Percentiles rank a stretch among this genome's conserved stretches.
phyloP scores from a whole-genome alignment of 2,329 filamentous ascomycete genomes.

The Penicillium capsulatum region DNA sequence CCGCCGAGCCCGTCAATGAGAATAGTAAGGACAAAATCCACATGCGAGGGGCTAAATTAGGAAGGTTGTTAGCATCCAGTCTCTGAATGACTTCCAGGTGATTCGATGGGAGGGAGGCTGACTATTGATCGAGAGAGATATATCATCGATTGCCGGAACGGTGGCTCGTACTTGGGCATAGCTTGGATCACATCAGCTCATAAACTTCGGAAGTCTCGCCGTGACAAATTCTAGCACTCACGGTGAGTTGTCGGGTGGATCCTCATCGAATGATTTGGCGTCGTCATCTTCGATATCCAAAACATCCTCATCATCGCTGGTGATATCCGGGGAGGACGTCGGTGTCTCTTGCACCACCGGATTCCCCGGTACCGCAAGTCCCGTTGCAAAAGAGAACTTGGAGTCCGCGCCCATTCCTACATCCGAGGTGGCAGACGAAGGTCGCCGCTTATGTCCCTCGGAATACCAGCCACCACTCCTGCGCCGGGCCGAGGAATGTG shows the following conservation, averaged over 20 bases:
- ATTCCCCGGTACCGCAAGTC: slow-evolving; percentile 26
- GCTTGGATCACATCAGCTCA: slow-evolving; percentile 8
- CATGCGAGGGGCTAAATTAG: slow-evolving; percentile 66
- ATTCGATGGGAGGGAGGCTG: no score
- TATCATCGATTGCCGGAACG: slow-evolving; percentile 71
- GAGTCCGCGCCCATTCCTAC: slow-evolving; percentile 32
- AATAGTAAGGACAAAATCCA: slow-evolving; percentile 78
- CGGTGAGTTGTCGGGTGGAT: slow-evolving; percentile 35
- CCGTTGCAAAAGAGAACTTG: slow-evolving; percentile 31
- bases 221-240: slow-evolving; percentile 7
- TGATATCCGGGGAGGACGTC: slow-evolving; percentile 20
- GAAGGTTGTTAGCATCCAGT: no score
- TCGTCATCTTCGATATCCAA: slow-evolving; percentile 33
- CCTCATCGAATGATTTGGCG: slow-evolving; percentile 29
- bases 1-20: slow-evolving; percentile 66
- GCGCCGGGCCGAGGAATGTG: slow-evolving; percentile 14
- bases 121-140: slow-evolving; percentile 72
- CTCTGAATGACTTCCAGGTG: no score
- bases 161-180: slow-evolving; percentile 78
- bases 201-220: background rate
- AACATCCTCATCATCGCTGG: slow-evolving; percentile 20
- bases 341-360: slow-evolving; percentile 22
- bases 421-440: slow-evolving; percentile 29
- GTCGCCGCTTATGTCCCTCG: slow-evolving; percentile 18
- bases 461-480: slow-evolving; percentile 15